A percentile compares a stretch with the other conserved stretches of the same genome.
These are phyloP conservation scores for Knoxia roxburghii DNA, from an alignment of 257 asterid genomes.

Conservation along the genomic window DNA sequence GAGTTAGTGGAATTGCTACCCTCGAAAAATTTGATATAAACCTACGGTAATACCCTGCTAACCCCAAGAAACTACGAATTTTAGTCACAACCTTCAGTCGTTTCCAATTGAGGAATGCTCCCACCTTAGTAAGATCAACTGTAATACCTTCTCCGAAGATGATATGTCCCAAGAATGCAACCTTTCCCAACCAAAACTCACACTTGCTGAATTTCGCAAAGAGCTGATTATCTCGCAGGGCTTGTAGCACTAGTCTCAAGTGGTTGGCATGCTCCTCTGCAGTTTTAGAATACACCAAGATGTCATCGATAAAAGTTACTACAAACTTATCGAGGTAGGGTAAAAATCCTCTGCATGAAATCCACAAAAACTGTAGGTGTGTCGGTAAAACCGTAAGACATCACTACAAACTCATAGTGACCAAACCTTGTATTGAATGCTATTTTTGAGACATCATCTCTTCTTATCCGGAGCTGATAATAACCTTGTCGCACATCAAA, in stretches of 20 bases:
- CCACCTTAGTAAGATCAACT: not conserved
- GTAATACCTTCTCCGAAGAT: not conserved
- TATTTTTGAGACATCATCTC: not conserved
- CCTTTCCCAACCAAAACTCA: not conserved
- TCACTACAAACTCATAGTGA: not conserved
- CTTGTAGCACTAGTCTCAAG: not conserved
- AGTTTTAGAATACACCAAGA: not conserved
- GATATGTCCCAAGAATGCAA: not conserved
- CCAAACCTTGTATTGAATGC: not conserved
- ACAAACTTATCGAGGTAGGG: not conserved
- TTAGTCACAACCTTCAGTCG: not conserved
- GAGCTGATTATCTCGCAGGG: not conserved
- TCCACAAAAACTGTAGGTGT: not conserved
- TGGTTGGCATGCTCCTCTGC: not conserved
- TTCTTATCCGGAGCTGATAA: not conserved
- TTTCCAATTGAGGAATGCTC: not conserved
- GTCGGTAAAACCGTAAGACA: not conserved
- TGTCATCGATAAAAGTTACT: not conserved
- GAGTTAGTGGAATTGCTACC: not conserved
- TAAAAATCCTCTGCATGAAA: not conserved
- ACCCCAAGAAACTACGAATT: not conserved
- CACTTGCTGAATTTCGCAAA: not conserved
- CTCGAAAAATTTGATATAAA: not conserved
- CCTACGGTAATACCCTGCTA: not conserved
- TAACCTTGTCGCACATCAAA: not conserved